phyloP scores from a whole-genome alignment of 306 rosid species.

The Bauhinia variegata region DNA sequence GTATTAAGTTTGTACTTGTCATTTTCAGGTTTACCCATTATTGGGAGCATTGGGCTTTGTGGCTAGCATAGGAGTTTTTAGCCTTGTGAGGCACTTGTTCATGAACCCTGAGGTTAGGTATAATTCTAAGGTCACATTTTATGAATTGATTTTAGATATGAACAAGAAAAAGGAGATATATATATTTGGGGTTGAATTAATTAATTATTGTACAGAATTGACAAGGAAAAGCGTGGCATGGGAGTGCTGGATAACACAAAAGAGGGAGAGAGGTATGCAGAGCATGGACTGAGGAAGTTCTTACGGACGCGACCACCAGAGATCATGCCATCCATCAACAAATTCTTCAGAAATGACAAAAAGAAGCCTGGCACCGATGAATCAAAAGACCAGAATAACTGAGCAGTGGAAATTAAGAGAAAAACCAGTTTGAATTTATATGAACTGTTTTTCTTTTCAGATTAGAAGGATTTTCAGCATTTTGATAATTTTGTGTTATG shows the following conservation, averaged over 20 bases:
- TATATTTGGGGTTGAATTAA: neutral
- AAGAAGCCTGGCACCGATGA: too few relatives aligned
- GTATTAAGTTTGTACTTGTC: too few relatives aligned
- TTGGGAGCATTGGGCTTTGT: conserved; percentile 88
- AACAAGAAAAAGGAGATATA: neutral
- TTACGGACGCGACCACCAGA: conserved; percentile 83
- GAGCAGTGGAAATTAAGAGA: neutral
- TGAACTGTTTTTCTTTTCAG: too few relatives aligned
- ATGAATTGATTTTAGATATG: neutral
- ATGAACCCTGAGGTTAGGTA: conserved; percentile 87
- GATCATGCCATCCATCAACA: conserved; percentile 79
- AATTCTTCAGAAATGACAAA: conserved; percentile 66
- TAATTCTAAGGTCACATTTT: neutral
- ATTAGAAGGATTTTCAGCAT: too few relatives aligned
- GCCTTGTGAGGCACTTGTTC: conserved; percentile 65
- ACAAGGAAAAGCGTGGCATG: conserved; percentile 56
- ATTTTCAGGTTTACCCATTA: conserved; percentile 70
- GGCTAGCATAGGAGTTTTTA: conserved; percentile 63
- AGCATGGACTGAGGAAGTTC: conserved; percentile 73
- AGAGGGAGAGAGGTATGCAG: conserved; percentile 77
- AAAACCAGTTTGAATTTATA: too few relatives aligned
- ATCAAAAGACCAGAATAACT: neutral
- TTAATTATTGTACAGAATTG: conserved; percentile 61
- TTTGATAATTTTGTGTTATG: too few relatives aligned
- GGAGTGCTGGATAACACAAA: conserved; percentile 73